Evolutionary conservation across 345 rosid genomes (phyloP).

Genomic region (Mallotus nudiflorus): DNA sequence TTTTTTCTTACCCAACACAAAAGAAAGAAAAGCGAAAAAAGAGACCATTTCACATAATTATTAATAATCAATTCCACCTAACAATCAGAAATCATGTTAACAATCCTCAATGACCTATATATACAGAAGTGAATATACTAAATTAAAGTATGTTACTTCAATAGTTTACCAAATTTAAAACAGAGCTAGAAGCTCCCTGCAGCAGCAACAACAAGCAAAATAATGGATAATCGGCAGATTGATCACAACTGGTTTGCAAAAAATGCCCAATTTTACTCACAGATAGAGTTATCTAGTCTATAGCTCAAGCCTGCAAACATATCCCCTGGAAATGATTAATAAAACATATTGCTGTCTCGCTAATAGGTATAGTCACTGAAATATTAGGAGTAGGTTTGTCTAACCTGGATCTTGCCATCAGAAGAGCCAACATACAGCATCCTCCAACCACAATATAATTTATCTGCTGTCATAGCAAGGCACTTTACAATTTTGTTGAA

Average conservation of each 20-base stretch:
- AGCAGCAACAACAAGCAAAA: too few relatives aligned
- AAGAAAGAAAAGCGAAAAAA: too few relatives aligned
- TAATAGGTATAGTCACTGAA: neutral
- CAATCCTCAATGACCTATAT: neutral
- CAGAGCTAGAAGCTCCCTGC: too few relatives aligned
- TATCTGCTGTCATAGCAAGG: conserved; percentile 51
- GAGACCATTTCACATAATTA: too few relatives aligned
- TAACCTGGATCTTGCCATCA: conserved; percentile 65
- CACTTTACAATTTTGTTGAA: conserved; percentile 48
- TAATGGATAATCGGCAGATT: too few relatives aligned
- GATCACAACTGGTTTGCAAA: too few relatives aligned
- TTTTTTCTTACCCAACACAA: too few relatives aligned
- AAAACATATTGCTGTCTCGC: neutral
- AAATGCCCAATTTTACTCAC: too few relatives aligned
- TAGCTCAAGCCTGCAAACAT: conserved; percentile 45
- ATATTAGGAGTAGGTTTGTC: neutral
- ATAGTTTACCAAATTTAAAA: too few relatives aligned
- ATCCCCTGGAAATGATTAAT: neutral
- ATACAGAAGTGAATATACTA: too few relatives aligned
- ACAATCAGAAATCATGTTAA: neutral
- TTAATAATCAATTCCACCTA: neutral
- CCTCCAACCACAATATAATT: conserved; percentile 51
- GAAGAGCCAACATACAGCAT: conserved; percentile 59
- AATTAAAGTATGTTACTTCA: neutral
- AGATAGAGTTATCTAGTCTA: too few relatives aligned